phyloP scores from a whole-genome alignment of 805 yeast genomes.

The Dipodascus albidus region DNA sequence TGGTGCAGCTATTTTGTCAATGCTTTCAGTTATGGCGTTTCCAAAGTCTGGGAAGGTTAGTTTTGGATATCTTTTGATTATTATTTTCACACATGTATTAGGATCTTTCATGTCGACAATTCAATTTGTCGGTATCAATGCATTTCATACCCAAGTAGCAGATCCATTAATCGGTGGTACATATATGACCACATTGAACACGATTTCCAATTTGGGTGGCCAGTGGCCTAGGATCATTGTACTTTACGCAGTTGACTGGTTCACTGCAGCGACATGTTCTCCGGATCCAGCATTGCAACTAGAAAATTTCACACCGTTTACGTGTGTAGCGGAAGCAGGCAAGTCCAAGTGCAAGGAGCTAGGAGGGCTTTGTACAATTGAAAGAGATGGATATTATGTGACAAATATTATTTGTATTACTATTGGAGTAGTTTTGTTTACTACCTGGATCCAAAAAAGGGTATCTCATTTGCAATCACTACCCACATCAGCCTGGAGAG shows the following conservation, averaged over 20 bases:
- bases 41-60: conserved; percentile 39
- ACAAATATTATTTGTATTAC: conserved; percentile 63
- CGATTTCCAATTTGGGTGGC: conserved; percentile 88
- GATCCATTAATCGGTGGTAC: conserved; percentile 97
- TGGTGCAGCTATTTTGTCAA: conserved; percentile 64
- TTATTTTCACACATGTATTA: conserved; percentile 70
- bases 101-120: conserved; percentile 91
- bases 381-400: conserved; percentile 74
- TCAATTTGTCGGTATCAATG: conserved; percentile 87
- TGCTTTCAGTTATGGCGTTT: conserved; percentile 55
- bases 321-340: conserved; percentile 28
- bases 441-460: conserved; percentile 52
- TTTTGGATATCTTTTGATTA: conserved; percentile 47
- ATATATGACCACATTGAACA: conserved; percentile 91
- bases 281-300: conserved; percentile 12
- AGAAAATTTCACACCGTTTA: conserved; percentile 13
- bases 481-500: conserved; percentile 72
- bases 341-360: conserved; percentile 39
- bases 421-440: conserved; percentile 54
- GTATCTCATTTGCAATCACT: conserved; percentile 55
- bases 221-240: conserved; percentile 93
- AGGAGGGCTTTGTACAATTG: conserved; percentile 44
- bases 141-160: conserved; percentile 91
- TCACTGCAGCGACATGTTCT: conserved; percentile 56
- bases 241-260: conserved; percentile 64